Evolutionary conservation across 352 stramenopile genomes (phyloP), one percentile per base, ranked within the genome.

Genomic region (Thalassiosira delicatula): DNA sequence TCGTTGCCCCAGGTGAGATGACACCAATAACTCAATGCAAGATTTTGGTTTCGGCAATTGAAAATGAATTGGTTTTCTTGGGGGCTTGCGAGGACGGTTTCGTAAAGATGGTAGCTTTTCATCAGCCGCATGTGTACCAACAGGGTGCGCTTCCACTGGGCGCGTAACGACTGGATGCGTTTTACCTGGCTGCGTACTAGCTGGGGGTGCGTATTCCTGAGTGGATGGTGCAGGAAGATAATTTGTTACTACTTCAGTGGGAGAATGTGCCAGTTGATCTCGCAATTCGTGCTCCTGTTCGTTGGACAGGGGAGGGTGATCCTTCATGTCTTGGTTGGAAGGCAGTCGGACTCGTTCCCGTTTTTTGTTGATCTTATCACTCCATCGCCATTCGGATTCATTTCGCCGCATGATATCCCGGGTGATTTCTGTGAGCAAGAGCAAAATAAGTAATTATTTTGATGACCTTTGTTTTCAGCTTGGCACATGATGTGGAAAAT

Each of bases 1-100:
- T 25, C 57, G 49, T 40, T 78, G 44, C 19, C 76, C 76, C 49
- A 83, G 44, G 53, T 83, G 76, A 61, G 76, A 83, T 74, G 54
- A 53, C 19, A 62, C 51, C 23, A 83, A 62, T 76, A 66, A 30
- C 27, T 76, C 42, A 66, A 56, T 40, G 40, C 21, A 37, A 44
- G 76, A 33, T 49, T 54, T 79, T 68, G 49, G 2, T 30, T 62
- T 60, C 23, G 14, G 65, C 73, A 65, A 46, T 12, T 32, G 27
- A 33, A 62, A 3, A 76, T 14, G 33, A 73, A 81, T 59, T 62
- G 37, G 54, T 60, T 60, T 63, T 61, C 32, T 7, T 12, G 29
- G 1, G n/a, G 44, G 61, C 30, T 37, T 40, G 29, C 5, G 27
- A 17, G 19, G 42, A 61, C 23, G 21, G n/a, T 61, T 37, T 56